Conservation (phyloP, 2,329 filamentous ascomycete species). For the Didymella glomerata region DNA sequence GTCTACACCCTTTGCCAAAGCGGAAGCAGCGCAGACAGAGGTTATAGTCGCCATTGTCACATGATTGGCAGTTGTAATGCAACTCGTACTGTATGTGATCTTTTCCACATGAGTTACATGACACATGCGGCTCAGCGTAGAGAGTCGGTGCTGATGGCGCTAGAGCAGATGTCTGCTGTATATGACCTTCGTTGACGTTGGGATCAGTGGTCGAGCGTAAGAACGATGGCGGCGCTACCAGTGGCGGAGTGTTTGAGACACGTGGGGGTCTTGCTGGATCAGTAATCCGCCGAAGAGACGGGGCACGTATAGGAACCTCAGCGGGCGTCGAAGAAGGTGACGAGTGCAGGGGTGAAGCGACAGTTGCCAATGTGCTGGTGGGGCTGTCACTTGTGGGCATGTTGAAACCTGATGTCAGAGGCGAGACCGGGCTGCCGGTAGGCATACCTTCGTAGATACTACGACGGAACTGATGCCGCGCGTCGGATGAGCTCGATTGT, state of each 20-base stretch:
- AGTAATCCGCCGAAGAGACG: conserved; percentile 43
- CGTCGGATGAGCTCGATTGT: conserved; percentile 56
- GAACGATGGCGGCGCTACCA: conserved; percentile 32
- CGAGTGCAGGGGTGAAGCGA: conserved; percentile 32
- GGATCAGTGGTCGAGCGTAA: conserved; percentile 45
- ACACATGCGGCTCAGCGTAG: conserved; percentile 75
- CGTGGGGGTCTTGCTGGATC: conserved; percentile 39
- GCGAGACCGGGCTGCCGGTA: conserved; percentile 43
- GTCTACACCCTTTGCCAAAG: conserved; percentile 75
- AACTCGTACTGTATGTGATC: conserved; percentile 82
- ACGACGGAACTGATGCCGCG: conserved; percentile 45
- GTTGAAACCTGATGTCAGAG: conserved; percentile 40
- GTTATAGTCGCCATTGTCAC: conserved; percentile 75
- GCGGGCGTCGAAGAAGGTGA: conserved; percentile 30
- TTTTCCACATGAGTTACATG: conserved; percentile 75
- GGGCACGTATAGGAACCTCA: conserved; percentile 26
- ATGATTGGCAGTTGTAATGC: conserved; percentile 82
- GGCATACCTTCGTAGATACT: conserved; percentile 35
- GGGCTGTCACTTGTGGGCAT: conserved; percentile 38
- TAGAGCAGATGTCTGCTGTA: conserved; percentile 28
- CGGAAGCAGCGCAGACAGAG: conserved; percentile 85
- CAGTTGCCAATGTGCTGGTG: conserved; percentile 36
- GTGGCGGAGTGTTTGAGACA: conserved; percentile 39
- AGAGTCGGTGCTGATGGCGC: conserved; percentile 44
- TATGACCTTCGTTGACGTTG: conserved; percentile 27